Conservation (phyloP, 257 asterid species). For the Solanum lycopersicoides region DNA sequence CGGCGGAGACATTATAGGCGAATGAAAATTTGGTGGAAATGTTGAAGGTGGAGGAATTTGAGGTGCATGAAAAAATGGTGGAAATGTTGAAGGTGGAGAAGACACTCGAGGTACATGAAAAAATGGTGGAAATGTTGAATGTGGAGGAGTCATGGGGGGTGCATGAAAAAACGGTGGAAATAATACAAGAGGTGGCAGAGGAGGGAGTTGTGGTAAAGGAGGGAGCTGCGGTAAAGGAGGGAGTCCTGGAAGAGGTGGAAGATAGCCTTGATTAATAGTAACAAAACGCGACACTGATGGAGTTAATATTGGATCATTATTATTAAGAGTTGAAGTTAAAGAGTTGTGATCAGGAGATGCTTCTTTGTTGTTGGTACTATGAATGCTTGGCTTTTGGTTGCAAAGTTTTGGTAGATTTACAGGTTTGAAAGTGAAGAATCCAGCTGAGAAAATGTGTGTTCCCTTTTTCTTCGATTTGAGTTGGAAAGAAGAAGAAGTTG, state of each 20-base stretch:
- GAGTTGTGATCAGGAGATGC: background rate
- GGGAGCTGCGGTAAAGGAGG: conserved; percentile 52
- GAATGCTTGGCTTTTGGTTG: conserved; percentile 33
- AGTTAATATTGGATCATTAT: conserved; percentile 3
- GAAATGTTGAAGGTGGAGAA: conserved; percentile 40
- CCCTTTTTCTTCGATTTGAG: conserved; percentile 45
- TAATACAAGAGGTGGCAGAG: conserved; percentile 36
- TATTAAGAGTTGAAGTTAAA: conserved; percentile 19
- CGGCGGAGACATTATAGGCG: conserved; percentile 10
- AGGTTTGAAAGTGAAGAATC: conserved; percentile 74
- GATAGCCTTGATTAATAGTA: conserved; percentile 6
- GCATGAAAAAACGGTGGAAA: background rate
- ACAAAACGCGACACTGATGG: conserved; percentile 7
- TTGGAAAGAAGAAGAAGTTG: conserved; percentile 37
- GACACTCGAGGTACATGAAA: conserved; percentile 24
- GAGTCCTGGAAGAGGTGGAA: conserved; percentile 27
- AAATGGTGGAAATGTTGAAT: conserved; percentile 16
- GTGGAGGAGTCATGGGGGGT: background rate
- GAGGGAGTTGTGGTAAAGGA: conserved; percentile 43
- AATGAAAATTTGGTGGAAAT: conserved; percentile 23
- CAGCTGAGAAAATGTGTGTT: conserved; percentile 61
- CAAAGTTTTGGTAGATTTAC: conserved; percentile 47
- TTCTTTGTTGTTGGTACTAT: background rate
- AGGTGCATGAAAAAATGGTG: conserved; percentile 16
- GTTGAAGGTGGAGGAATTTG: conserved; percentile 31